Conservation (phyloP, 169 alveolate genomes). For the Plasmodium relictum region DNA sequence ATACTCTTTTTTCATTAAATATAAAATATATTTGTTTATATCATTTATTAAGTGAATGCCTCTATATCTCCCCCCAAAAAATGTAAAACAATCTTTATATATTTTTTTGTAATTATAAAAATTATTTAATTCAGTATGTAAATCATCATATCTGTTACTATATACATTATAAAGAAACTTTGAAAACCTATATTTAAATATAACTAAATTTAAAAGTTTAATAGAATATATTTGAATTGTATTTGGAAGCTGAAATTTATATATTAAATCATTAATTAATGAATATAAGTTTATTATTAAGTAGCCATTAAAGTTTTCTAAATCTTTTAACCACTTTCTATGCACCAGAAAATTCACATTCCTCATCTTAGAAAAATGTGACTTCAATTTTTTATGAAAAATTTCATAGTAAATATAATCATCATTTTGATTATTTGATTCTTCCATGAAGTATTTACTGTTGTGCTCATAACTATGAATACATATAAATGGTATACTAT, state of each 20-base stretch:
- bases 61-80: neutral
- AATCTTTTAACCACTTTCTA: neutral
- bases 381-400: neutral
- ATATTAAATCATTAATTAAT: slow-evolving; percentile 42
- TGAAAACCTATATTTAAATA: slow-evolving; percentile 47
- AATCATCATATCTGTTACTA: slow-evolving; percentile 45
- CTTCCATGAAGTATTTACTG: neutral
- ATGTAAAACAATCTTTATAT: slow-evolving; percentile 7
- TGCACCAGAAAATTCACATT: neutral
- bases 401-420: neutral
- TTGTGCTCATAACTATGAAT: slow-evolving; percentile 36
- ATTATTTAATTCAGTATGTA: slow-evolving; percentile 54
- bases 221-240: slow-evolving; percentile 56
- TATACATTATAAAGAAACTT: slow-evolving; percentile 37
- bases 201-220: slow-evolving; percentile 24
- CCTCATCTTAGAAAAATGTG: neutral
- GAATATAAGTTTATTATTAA: slow-evolving; percentile 14
- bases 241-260: slow-evolving; percentile 51
- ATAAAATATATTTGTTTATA: slow-evolving; percentile 27
- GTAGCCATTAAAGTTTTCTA: slow-evolving; percentile 14
- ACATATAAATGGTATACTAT: slow-evolving; percentile 35
- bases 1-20: slow-evolving; percentile 48
- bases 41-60: neutral
- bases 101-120: slow-evolving; percentile 35
- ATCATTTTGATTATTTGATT: neutral